phyloP scores from a whole-genome alignment of 2,329 filamentous ascomycete species.

The Balansia obtecta region DNA sequence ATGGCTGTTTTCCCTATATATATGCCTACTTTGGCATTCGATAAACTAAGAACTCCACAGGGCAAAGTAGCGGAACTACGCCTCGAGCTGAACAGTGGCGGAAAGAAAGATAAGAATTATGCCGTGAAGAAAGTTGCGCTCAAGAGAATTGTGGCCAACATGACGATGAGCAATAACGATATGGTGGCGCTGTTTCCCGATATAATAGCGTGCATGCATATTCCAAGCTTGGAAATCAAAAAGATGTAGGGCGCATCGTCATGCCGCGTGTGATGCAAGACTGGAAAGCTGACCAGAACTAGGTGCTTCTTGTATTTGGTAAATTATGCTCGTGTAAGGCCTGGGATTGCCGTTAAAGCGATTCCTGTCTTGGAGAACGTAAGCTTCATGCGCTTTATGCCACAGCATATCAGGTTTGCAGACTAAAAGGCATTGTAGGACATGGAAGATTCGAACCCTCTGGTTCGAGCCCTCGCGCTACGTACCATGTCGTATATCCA shows the following conservation, averaged over 20 bases:
- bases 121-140: conserved; percentile 91
- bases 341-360: conserved; percentile 86
- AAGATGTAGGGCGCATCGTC: conserved; percentile 60
- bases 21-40: conserved; percentile 30
- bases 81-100: conserved; percentile 81
- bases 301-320: conserved; percentile 98
- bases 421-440: conserved; percentile 41
- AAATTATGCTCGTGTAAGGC: conserved; percentile 90
- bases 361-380: conserved; percentile 77
- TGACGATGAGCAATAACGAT: conserved; percentile 99
- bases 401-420: neutral
- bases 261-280: neutral
- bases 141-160: conserved; percentile 99
- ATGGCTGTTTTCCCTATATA: conserved; percentile 42
- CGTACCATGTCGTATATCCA: conserved; percentile 97
- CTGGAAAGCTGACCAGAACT: conserved; percentile 4
- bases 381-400: conserved; percentile 15
- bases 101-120: conserved; percentile 97
- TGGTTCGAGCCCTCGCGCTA: conserved; percentile 82
- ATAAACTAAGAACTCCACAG: conserved; percentile 53
- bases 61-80: conserved; percentile 98
- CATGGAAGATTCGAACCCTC: conserved; percentile 83
- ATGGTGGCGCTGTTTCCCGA: conserved; percentile 97
- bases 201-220: conserved; percentile 89
- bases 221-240: conserved; percentile 93